Evolutionary conservation across 805 yeast species (phyloP), one percentile per base, ranked within the genome.

Genomic region (Candida chilensis): DNA sequence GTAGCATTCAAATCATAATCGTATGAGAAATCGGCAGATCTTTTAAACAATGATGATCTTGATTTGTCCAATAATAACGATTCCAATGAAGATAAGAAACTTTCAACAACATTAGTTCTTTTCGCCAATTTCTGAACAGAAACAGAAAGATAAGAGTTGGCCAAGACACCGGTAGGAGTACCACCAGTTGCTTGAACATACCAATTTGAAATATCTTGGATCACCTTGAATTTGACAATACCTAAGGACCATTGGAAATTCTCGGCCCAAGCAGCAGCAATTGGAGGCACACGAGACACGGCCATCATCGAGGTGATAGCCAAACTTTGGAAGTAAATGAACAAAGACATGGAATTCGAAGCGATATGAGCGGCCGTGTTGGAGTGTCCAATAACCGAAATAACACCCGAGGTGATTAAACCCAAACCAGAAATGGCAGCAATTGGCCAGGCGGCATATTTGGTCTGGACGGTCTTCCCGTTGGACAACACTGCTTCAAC

Each of bases 161-260:
- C 58, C 26, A 90, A 56, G 21, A 86, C 73, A 25, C 82, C 83
- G 4, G 96, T 79, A 1, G 94, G 76, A 1, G 68, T 51, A 34
- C 98, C 98, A 22, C 96, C 96, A 1, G 98, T 92, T 5, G 95
- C 64, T 58, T 90, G 96, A 31, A 90, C 78, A 53, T 90, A 90
- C 98, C 98, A 90, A 51, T 79, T 73, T 40, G 92, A 80, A 38
- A 86, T 82, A 26, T 64, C 53, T 53, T 88, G 96, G 74, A 90
- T 80, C 46, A 87, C 84, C 10, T 57, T 54, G 5, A 77, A 74
- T 32, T 71, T 69, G 44, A 92, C 83, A 39, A 90, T 78, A 28
- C 98, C 98, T 72, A 90, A 72, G 2, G 96, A 78, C 97, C 97
- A 90, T 55, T 75, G 78, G 64, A 92, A 92, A 60, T 90, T 92